A percentile compares a stretch with the other conserved stretches of the same genome.
Conservation (phyloP, 2,329 filamentous ascomycete species). For the Sodiomyces alkalinus region DNA sequence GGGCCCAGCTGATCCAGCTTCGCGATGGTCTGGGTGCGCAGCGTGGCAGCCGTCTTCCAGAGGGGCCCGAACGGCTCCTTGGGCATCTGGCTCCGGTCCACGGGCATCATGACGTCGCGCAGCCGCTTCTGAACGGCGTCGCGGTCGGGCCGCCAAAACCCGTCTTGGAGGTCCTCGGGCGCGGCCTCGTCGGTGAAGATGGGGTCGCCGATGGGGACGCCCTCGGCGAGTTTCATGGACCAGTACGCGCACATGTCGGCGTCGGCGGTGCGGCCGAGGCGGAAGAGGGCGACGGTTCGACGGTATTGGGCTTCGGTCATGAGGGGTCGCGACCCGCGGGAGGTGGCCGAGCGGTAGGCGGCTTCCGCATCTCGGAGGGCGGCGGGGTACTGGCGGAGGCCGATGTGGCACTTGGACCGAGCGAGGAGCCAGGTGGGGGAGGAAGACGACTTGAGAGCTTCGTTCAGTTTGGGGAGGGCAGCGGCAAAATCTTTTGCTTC, state of each 20-base stretch:
- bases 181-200: constrained; percentile 19
- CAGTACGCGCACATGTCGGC: constrained; percentile 55
- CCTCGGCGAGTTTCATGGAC: constrained; percentile 27
- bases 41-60: constrained; percentile 25
- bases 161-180: constrained; percentile 20
- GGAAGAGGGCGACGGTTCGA: constrained; percentile 58
- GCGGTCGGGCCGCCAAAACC: constrained; percentile 28
- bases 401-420: constrained; percentile 64
- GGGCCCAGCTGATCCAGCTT: constrained; percentile 26
- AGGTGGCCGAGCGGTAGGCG: constrained; percentile 43
- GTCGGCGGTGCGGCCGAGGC: constrained; percentile 57
- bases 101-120: constrained; percentile 14
- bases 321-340: constrained; percentile 58
- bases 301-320: constrained; percentile 74
- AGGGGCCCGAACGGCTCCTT: constrained; percentile 12
- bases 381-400: constrained; percentile 41
- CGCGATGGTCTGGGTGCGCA: constrained; percentile 31
- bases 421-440: constrained; percentile 70
- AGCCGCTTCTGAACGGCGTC: constrained; percentile 14
- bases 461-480: constrained; percentile 54
- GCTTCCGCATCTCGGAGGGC: constrained; percentile 58
- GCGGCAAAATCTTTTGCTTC: constrained; percentile 45
- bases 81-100: constrained; percentile 5
- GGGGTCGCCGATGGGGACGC: constrained; percentile 18
- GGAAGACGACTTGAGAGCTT: constrained; percentile 47